A percentile compares a stretch with the other conserved stretches of the same genome.
Conservation (phyloP, 1,284 basidiomycete species). For the Sporisorium iseilematis-ciliati region DNA sequence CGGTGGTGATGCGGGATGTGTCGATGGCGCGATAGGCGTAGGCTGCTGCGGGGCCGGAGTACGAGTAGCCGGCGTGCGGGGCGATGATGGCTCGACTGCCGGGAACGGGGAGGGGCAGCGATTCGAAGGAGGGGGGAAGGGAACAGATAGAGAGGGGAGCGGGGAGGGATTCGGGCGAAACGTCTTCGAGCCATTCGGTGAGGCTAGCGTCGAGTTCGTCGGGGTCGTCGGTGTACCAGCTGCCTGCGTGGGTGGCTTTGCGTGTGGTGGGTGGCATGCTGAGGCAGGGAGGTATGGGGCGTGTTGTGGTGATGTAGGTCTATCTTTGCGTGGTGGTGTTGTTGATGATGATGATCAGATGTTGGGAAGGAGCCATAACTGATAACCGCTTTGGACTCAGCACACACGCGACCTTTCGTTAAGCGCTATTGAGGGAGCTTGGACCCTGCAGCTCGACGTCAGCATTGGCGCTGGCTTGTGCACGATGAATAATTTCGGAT, state of each 20-base stretch:
- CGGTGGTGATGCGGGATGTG: constrained; percentile 81
- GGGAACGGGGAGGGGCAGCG: constrained; percentile 77
- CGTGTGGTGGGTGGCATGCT: constrained; percentile 42
- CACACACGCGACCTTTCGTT: background rate
- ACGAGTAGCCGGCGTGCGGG: constrained; percentile 97
- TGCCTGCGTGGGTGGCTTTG: constrained; percentile 85
- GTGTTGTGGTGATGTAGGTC: background rate
- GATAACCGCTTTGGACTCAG: background rate
- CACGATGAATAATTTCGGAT: background rate
- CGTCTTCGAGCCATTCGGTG: constrained; percentile 38
- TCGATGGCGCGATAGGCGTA: constrained; percentile 95
- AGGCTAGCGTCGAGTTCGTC: constrained; percentile 39
- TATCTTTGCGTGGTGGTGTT: too few relatives aligned
- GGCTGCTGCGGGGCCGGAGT: constrained; percentile 92
- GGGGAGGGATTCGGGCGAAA: constrained; percentile 11
- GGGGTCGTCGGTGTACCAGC: constrained; percentile 88
- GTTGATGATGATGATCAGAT: background rate
- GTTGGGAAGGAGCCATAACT: background rate
- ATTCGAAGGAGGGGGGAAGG: constrained; percentile 25
- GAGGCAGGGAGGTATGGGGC: background rate
- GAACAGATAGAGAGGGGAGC: constrained; percentile 19
- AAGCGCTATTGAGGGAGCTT: background rate
- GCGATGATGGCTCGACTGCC: constrained; percentile 92
- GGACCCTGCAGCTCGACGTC: constrained; percentile 47
- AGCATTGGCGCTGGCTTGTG: constrained; percentile 10